Evolutionary conservation across 2,329 filamentous ascomycete genomes (phyloP).

Genomic region (Beauveria asiatica): DNA sequence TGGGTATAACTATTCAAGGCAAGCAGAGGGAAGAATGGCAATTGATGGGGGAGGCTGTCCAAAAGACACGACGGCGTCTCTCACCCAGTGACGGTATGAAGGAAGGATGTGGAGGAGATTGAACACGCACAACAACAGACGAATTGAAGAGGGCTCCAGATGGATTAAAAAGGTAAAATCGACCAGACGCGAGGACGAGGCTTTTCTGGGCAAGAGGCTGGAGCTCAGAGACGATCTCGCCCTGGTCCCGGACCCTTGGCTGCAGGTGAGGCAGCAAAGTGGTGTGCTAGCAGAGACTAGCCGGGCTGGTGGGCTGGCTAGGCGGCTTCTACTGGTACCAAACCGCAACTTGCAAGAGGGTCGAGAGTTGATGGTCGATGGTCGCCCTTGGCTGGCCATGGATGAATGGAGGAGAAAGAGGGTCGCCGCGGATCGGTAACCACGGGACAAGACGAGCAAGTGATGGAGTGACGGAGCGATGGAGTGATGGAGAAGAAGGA

Average conservation of each 20-base stretch:
- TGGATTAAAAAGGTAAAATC: background rate
- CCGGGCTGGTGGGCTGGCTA: background rate
- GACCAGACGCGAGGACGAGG: background rate
- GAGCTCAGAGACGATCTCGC: background rate
- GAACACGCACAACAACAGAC: background rate
- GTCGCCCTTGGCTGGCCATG: no score
- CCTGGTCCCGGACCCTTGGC: background rate
- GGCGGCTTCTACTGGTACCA: background rate
- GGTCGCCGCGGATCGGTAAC: slow-evolving; percentile 1
- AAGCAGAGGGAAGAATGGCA: background rate
- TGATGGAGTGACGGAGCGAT: background rate
- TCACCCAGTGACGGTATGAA: background rate
- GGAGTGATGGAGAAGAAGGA: background rate
- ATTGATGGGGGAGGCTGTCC: background rate
- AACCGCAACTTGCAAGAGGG: background rate
- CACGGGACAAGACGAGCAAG: background rate
- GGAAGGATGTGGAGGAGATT: background rate
- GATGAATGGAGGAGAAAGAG: background rate
- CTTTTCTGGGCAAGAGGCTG: background rate
- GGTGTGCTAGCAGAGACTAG: background rate
- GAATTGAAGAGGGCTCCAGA: background rate
- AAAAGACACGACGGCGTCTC: background rate
- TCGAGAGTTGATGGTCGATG: background rate
- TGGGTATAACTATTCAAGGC: background rate
- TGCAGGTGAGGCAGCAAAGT: background rate